Evolutionary conservation across 164 flowering plant species (phyloP).

Genomic region (Nymphaea colorata): DNA sequence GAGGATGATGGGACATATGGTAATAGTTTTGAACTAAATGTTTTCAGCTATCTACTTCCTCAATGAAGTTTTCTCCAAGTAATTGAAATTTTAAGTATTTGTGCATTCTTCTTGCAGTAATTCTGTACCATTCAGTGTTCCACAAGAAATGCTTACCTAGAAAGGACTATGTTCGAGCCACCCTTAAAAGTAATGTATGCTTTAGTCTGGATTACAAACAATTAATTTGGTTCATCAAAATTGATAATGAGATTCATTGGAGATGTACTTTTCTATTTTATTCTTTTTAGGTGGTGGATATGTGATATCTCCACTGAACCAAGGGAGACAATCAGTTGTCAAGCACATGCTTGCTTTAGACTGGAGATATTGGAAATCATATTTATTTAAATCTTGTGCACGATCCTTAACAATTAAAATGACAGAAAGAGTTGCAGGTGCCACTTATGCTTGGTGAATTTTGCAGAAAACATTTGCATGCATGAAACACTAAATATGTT

Average conservation of each 20-base stretch:
- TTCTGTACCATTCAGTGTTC: conserved; percentile 78
- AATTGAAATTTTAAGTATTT: neutral
- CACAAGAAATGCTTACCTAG: conserved; percentile 59
- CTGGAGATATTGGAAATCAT: conserved; percentile 82
- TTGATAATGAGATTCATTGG: neutral
- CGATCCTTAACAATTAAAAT: conserved; percentile 60
- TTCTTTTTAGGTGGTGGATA: conserved; percentile 78
- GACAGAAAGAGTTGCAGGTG: conserved; percentile 85
- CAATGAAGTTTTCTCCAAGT: neutral
- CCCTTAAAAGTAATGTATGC: conserved; percentile 96
- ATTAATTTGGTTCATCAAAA: neutral
- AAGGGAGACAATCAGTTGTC: conserved; percentile 65
- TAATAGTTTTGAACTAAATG: conserved; percentile 13
- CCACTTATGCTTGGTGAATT: neutral
- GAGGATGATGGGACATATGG: conserved; percentile 97
- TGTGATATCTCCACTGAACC: conserved; percentile 59
- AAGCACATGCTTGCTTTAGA: conserved; percentile 95
- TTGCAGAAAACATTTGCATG: neutral
- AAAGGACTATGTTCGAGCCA: conserved; percentile 71
- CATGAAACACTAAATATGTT: neutral
- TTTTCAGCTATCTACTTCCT: neutral
- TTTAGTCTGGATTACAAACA: conserved; percentile 7
- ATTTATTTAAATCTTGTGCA: conserved; percentile 37
- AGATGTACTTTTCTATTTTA: neutral
- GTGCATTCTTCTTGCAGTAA: conserved; percentile 37